Evolutionary conservation across 768 basidiomycete species (phyloP).

Genomic region (Coprinellus micaceus): DNA sequence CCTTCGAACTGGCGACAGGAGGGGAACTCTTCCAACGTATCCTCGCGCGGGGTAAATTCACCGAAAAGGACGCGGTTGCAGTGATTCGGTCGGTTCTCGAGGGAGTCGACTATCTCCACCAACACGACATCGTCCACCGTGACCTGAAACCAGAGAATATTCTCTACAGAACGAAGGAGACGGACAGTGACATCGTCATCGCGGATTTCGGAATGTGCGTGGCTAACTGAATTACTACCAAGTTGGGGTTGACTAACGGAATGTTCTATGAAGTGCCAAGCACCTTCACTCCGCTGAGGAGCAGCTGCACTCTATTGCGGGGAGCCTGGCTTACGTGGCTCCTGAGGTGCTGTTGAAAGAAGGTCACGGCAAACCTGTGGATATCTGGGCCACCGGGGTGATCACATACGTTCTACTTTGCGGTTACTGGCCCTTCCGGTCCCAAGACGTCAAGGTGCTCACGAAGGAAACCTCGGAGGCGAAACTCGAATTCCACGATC

Average conservation of each 20-base stretch:
- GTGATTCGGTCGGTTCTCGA: constrained; percentile 80
- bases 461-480: constrained; percentile 82
- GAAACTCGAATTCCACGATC: constrained; percentile 86
- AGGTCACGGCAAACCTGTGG: constrained; percentile 92
- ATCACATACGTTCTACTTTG: constrained; percentile 95
- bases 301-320: constrained; percentile 67
- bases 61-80: constrained; percentile 82
- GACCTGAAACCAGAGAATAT: constrained; percentile 99
- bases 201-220: constrained; percentile 95
- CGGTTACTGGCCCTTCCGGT: constrained; percentile 93
- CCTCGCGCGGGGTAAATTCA: constrained; percentile 81
- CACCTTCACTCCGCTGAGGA: constrained; percentile 72
- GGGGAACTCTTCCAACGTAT: constrained; percentile 95
- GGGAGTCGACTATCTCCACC: constrained; percentile 86
- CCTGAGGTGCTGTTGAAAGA: constrained; percentile 78
- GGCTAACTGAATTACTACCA: background rate
- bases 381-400: constrained; percentile 90
- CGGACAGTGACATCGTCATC: constrained; percentile 85
- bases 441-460: constrained; percentile 71
- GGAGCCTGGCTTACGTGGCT: constrained; percentile 87
- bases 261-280: constrained; percentile 56
- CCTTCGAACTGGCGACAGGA: constrained; percentile 89
- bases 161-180: constrained; percentile 75
- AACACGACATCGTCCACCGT: constrained; percentile 91
- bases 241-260: background rate